Conservation (phyloP, 768 basidiomycete genomes). For the Lactarius tabidus region DNA sequence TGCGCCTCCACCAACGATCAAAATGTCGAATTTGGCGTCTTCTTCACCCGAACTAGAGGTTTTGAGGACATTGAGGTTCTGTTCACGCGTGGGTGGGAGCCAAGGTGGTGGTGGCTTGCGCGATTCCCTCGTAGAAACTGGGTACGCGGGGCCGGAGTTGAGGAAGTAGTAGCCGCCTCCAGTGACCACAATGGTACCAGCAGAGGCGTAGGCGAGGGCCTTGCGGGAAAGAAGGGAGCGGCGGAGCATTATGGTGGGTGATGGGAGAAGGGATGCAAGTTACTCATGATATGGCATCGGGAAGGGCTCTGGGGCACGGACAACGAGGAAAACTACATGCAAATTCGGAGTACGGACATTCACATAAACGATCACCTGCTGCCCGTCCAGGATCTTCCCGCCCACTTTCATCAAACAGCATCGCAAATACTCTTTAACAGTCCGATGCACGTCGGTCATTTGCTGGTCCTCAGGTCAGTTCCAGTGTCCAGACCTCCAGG, state of each 20-base stretch:
- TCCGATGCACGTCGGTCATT: neutral
- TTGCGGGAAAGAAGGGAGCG: slow-evolving; percentile 49
- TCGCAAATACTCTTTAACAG: neutral
- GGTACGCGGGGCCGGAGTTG: slow-evolving; percentile 68
- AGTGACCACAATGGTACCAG: slow-evolving; percentile 48
- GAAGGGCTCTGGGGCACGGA: neutral
- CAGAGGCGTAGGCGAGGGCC: slow-evolving; percentile 49
- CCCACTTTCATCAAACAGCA: neutral
- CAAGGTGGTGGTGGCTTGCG: slow-evolving; percentile 75
- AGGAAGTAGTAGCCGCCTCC: slow-evolving; percentile 68
- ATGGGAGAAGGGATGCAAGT: neutral
- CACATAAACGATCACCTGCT: neutral
- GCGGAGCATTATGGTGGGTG: slow-evolving; percentile 25
- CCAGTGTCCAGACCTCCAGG: neutral
- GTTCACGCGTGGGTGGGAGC: slow-evolving; percentile 67
- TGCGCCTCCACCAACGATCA: slow-evolving; percentile 91
- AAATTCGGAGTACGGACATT: neutral
- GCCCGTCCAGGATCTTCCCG: neutral
- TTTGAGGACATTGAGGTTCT: slow-evolving; percentile 59
- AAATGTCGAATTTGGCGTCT: slow-evolving; percentile 65
- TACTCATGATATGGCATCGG: slow-evolving; percentile 2
- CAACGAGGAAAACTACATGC: neutral
- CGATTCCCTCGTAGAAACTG: slow-evolving; percentile 56
- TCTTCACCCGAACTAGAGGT: slow-evolving; percentile 36
- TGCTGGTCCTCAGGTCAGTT: neutral